Percentiles rank a stretch among this genome's conserved stretches.
Conservation (phyloP, 345 rosid species). For the thale cress (Arabidopsis thaliana) region DNA sequence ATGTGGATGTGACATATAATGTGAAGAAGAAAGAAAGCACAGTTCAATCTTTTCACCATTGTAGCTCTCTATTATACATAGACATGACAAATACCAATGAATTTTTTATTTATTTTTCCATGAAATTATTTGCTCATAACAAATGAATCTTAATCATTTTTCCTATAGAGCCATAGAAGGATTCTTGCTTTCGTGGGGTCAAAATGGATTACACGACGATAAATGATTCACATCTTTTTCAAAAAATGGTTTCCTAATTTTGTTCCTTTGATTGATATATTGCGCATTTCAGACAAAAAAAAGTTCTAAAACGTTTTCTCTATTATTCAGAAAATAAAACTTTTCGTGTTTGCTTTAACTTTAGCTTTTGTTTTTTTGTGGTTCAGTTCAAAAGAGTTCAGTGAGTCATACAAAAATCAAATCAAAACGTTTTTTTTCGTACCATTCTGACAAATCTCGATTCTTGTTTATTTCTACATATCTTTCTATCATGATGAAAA, state of each 20-base stretch:
- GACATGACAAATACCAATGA: background rate
- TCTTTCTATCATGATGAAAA: background rate
- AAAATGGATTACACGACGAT: background rate
- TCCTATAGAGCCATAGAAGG: background rate
- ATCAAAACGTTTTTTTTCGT: background rate
- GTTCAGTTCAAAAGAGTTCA: slow-evolving; percentile 1
- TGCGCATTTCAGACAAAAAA: background rate
- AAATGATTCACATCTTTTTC: background rate
- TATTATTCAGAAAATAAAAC: background rate
- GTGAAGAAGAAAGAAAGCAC: background rate
- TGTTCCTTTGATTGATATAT: background rate
- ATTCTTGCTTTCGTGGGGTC: background rate
- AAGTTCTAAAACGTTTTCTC: background rate
- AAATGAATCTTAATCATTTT: background rate
- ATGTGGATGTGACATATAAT: slow-evolving; percentile 9
- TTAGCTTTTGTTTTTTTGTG: background rate
- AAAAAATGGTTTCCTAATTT: background rate
- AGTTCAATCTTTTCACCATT: background rate
- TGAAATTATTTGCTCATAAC: background rate
- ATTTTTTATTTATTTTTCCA: no score
- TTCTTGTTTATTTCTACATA: background rate
- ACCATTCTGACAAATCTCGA: background rate
- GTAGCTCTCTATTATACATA: background rate
- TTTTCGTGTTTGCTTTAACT: background rate
- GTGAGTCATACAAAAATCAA: background rate